These are phyloP conservation scores for Phaeoacremonium minimum DNA, from an alignment of 2,329 filamentous ascomycete genomes.

Conservation along the genomic window DNA sequence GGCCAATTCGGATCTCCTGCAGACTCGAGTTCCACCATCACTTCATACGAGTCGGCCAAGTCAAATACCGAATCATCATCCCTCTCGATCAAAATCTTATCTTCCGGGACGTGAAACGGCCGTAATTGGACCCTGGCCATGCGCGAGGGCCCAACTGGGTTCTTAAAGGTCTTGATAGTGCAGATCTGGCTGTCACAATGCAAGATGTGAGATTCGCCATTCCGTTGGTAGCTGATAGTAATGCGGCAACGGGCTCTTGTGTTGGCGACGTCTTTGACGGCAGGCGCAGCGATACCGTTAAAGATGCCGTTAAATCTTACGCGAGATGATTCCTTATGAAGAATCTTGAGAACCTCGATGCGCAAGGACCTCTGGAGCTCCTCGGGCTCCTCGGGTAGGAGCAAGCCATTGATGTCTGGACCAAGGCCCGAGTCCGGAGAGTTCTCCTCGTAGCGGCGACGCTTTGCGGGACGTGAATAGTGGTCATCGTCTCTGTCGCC, in stretches of 20 bases:
- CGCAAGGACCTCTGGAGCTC: slow-evolving; percentile 35
- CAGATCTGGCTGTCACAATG: slow-evolving; percentile 52
- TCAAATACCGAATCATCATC: slow-evolving; percentile 41
- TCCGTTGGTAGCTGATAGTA: slow-evolving; percentile 29
- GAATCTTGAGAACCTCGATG: slow-evolving; percentile 49
- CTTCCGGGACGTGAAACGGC: slow-evolving; percentile 48
- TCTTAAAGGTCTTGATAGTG: slow-evolving; percentile 45
- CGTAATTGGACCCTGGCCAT: slow-evolving; percentile 43
- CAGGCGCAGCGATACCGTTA: slow-evolving; percentile 27
- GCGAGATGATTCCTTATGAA: slow-evolving; percentile 41
- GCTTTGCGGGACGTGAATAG: slow-evolving; percentile 38
- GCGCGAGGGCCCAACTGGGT: slow-evolving; percentile 37
- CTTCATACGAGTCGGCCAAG: slow-evolving; percentile 43
- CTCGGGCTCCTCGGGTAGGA: slow-evolving; percentile 14
- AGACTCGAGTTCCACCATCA: slow-evolving; percentile 49
- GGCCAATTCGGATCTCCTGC: slow-evolving; percentile 47
- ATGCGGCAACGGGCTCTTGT: slow-evolving; percentile 38
- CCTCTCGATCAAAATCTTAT: slow-evolving; percentile 45
- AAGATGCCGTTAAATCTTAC: slow-evolving; percentile 27
- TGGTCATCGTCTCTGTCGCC: slow-evolving; percentile 26
- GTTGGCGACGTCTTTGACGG: slow-evolving; percentile 26
- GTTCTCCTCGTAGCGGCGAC: slow-evolving; percentile 41
- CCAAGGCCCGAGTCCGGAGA: slow-evolving; percentile 22
- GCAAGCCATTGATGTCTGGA: slow-evolving; percentile 7
- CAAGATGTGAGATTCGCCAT: slow-evolving; percentile 34